Conservation (phyloP, 2,329 filamentous ascomycete genomes). For the Aphanocladium album region DNA sequence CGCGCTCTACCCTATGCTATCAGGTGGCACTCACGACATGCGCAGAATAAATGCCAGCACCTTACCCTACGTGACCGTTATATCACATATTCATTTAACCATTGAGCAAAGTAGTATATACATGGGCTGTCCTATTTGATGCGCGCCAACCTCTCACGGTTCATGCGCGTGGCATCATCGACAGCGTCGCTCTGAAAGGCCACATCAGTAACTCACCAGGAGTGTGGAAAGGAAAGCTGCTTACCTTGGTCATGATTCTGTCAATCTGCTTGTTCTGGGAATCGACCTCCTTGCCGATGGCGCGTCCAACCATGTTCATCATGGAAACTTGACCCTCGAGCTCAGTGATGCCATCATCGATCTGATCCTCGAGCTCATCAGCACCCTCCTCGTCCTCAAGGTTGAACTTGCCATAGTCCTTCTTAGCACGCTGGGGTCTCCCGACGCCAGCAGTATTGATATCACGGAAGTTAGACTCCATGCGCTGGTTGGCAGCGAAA, state of each 20-base stretch:
- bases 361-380: slow-evolving; percentile 43
- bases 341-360: slow-evolving; percentile 57
- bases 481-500: slow-evolving; percentile 46
- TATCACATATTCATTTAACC: neutral
- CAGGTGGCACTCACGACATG: neutral
- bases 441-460: slow-evolving; percentile 25
- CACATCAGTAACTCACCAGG: slow-evolving; percentile 23
- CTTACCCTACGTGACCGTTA: neutral
- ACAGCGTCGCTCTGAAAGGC: slow-evolving; percentile 67
- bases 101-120: neutral
- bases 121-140: slow-evolving; percentile 35
- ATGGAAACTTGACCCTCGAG: slow-evolving; percentile 66
- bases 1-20: neutral
- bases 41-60: neutral
- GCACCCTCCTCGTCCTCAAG: slow-evolving; percentile 65
- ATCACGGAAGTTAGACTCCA: slow-evolving; percentile 46
- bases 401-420: slow-evolving; percentile 59
- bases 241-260: slow-evolving; percentile 72
- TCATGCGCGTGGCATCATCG: slow-evolving; percentile 75
- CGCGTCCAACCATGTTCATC: slow-evolving; percentile 67
- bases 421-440: slow-evolving; percentile 30
- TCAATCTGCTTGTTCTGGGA: slow-evolving; percentile 71
- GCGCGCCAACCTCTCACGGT: slow-evolving; percentile 65
- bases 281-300: slow-evolving; percentile 71
- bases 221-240: neutral